Evolutionary conservation across 768 basidiomycete species (phyloP).

Genomic region (Coprinopsis sp.): DNA sequence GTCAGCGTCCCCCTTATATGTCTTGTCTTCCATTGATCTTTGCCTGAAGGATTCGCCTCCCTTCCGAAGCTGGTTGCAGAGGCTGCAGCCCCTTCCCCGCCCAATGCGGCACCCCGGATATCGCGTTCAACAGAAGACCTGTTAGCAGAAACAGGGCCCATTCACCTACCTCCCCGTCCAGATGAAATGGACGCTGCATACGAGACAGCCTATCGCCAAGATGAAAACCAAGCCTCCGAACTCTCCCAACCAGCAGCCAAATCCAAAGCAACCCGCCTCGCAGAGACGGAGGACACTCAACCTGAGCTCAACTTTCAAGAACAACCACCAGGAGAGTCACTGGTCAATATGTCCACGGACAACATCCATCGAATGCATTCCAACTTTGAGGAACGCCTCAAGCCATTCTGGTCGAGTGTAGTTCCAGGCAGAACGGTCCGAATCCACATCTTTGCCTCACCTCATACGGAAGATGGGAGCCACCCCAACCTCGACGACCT

Average conservation of each 20-base stretch:
- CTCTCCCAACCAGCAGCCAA: conserved; percentile 48
- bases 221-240: conserved; percentile 21
- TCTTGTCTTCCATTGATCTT: neutral
- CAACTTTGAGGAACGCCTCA: conserved; percentile 74
- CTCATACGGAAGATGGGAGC: conserved; percentile 17
- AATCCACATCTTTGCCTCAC: conserved; percentile 53
- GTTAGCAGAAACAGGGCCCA: conserved; percentile 24
- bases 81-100: conserved; percentile 24
- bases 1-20: conserved; percentile 6
- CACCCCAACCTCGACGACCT: conserved; percentile 8
- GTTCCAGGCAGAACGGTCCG: conserved; percentile 59
- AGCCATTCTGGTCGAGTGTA: conserved; percentile 76
- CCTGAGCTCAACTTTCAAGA: conserved; percentile 1
- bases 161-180: conserved; percentile 52
- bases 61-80: conserved; percentile 54
- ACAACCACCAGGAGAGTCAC: conserved; percentile 9
- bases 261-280: conserved; percentile 10
- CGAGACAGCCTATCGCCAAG: conserved; percentile 30
- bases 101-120: conserved; percentile 20
- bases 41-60: conserved; percentile 58
- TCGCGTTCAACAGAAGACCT: conserved; percentile 48
- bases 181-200: conserved; percentile 57
- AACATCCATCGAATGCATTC: conserved; percentile 53
- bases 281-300: neutral
- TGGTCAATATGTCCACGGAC: conserved; percentile 19